A percentile compares a stretch with the other conserved stretches of the same genome.
Evolutionary conservation across 345 rosid species (phyloP).

Genomic region (Rhodamnia rubescens): DNA sequence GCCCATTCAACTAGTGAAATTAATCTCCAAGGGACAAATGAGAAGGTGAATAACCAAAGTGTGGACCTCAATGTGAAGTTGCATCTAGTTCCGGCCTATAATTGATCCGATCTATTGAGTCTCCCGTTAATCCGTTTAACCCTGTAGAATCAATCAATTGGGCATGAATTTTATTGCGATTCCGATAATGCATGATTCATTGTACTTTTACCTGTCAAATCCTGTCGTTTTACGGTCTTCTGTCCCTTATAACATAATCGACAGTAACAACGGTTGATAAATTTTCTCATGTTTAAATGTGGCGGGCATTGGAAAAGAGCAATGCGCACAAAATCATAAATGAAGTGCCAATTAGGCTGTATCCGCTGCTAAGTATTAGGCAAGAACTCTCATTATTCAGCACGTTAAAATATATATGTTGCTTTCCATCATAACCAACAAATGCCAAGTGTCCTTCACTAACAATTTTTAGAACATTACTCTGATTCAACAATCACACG

Average conservation of each 20-base stretch:
- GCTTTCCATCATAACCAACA: background rate
- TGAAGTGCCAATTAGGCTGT: background rate
- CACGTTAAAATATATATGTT: background rate
- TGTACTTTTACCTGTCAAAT: no score
- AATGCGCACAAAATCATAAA: background rate
- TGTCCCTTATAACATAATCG: background rate
- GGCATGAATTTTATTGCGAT: background rate
- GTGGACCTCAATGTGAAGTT: no score
- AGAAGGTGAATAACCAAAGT: no score
- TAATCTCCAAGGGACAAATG: no score
- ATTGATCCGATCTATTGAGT: background rate
- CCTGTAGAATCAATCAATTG: background rate
- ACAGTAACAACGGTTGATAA: no score
- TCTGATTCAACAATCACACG: background rate
- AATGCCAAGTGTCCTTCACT: background rate
- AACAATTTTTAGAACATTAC: background rate
- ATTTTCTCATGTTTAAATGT: background rate
- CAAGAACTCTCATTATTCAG: background rate
- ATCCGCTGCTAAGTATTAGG: background rate
- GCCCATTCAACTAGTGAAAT: no score
- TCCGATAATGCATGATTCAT: no score
- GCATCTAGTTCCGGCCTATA: no score
- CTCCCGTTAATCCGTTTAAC: background rate
- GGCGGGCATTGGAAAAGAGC: no score
- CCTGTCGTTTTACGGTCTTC: background rate